A percentile compares a stretch with the other conserved stretches of the same genome.
Conservation (phyloP, 1,139 yeast genomes). For the Taphrina populina region DNA sequence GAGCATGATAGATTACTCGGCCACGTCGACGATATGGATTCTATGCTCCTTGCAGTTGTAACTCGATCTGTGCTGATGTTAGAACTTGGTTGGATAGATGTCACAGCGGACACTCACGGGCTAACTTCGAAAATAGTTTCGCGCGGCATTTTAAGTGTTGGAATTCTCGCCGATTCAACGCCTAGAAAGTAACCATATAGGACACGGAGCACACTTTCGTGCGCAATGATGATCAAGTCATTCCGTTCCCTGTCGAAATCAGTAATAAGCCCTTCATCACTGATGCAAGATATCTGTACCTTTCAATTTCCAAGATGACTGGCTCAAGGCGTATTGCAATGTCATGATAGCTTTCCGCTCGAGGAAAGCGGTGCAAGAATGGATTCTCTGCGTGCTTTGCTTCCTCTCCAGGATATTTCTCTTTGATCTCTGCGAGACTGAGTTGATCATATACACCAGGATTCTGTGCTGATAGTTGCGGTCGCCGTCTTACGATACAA, state of each 20-base stretch:
- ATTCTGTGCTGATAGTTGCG: conserved; percentile 80
- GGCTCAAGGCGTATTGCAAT: conserved; percentile 94
- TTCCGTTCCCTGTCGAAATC: conserved; percentile 89
- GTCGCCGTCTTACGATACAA: conserved; percentile 67
- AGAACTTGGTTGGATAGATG: neutral
- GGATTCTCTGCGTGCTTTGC: conserved; percentile 70
- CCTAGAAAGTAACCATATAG: conserved; percentile 94
- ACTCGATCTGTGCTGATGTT: conserved; percentile 2
- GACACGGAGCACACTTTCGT: conserved; percentile 83
- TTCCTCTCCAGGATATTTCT: conserved; percentile 67
- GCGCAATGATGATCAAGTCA: conserved; percentile 86
- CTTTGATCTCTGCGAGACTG: conserved; percentile 58
- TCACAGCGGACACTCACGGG: conserved; percentile 8
- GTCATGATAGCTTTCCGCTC: conserved; percentile 95
- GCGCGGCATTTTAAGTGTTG: conserved; percentile 27
- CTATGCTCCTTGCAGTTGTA: conserved; percentile 9
- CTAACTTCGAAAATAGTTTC: conserved; percentile 30
- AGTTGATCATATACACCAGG: conserved; percentile 85
- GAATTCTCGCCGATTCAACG: conserved; percentile 75
- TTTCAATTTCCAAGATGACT: conserved; percentile 53
- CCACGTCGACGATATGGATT: conserved; percentile 11
- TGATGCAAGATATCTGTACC: neutral
- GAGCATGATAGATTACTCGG: conserved; percentile 1
- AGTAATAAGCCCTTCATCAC: conserved; percentile 1
- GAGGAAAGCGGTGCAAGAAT: conserved; percentile 85